Percentiles rank a stretch among this genome's conserved stretches.
These are phyloP conservation scores for Paraurostyla sp. DNA, from an alignment of 73 alveolate genomes.

Conservation along the genomic window DNA sequence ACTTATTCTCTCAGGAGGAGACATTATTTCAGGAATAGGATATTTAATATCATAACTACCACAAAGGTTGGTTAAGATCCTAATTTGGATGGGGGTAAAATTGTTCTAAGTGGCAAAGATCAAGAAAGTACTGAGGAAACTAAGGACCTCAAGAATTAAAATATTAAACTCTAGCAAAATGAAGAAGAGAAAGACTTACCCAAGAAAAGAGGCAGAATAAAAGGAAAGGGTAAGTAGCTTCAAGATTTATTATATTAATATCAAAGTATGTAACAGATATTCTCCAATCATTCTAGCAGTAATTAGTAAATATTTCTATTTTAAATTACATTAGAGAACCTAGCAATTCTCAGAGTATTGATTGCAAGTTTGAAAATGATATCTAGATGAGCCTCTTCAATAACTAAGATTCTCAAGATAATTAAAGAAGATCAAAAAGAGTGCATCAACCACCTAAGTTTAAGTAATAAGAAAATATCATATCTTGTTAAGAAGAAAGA, in stretches of 20 bases:
- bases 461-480: background rate
- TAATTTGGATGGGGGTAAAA: background rate
- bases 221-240: constrained; percentile 44
- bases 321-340: background rate
- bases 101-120: background rate
- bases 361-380: background rate
- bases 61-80: background rate
- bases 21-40: too few species aligned
- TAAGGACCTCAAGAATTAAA: background rate
- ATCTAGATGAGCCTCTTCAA: background rate
- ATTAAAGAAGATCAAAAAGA: constrained; percentile 20
- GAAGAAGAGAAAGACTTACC: constrained; percentile 27
- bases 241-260: constrained; percentile 19
- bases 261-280: background rate
- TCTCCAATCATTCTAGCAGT: background rate
- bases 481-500: constrained; percentile 66
- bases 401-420: background rate
- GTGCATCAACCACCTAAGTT: background rate
- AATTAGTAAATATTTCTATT: background rate
- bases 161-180: background rate
- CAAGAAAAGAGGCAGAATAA: constrained; percentile 28
- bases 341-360: background rate
- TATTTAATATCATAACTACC: background rate
- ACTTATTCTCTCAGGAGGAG: too few species aligned
- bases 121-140: background rate